These are phyloP conservation scores for Friedmanniomyces endolithicus DNA, from an alignment of 495 filamentous ascomycete species.

Conservation along the genomic window DNA sequence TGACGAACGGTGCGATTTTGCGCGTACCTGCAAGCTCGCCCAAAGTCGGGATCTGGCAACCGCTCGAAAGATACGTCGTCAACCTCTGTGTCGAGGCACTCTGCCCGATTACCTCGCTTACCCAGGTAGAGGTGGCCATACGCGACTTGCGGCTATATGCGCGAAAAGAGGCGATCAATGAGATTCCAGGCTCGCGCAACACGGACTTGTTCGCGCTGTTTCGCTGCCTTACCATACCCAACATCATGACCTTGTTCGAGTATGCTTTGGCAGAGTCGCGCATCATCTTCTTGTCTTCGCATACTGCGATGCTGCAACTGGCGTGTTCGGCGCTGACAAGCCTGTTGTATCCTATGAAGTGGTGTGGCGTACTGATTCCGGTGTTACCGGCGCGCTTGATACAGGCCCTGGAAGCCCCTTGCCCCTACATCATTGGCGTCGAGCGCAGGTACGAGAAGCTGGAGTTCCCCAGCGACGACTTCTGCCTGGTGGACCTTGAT, in stretches of 20 bases:
- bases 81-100: slow-evolving; percentile 94
- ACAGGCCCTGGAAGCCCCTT: slow-evolving; percentile 84
- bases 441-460: slow-evolving; percentile 87
- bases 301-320: slow-evolving; percentile 91
- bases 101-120: slow-evolving; percentile 81
- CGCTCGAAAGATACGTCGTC: slow-evolving; percentile 90
- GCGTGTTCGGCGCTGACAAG: slow-evolving; percentile 71
- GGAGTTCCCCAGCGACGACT: slow-evolving; percentile 90
- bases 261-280: slow-evolving; percentile 86
- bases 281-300: slow-evolving; percentile 90
- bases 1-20: slow-evolving; percentile 76
- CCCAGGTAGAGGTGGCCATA: slow-evolving; percentile 85
- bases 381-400: slow-evolving; percentile 77
- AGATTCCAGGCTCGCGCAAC: slow-evolving; percentile 82
- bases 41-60: slow-evolving; percentile 90
- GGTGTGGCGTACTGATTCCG: slow-evolving; percentile 88
- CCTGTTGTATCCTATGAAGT: slow-evolving; percentile 79
- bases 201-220: slow-evolving; percentile 92
- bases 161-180: slow-evolving; percentile 83
- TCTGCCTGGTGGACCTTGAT: slow-evolving; percentile 88
- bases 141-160: slow-evolving; percentile 86
- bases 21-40: slow-evolving; percentile 79
- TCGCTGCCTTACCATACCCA: slow-evolving; percentile 72
- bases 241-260: slow-evolving; percentile 86
- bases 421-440: slow-evolving; percentile 92